Evolutionary conservation across 805 yeast genomes (phyloP), one percentile per base, ranked within the genome.

Genomic region (Spencermartinsiella europaea): DNA sequence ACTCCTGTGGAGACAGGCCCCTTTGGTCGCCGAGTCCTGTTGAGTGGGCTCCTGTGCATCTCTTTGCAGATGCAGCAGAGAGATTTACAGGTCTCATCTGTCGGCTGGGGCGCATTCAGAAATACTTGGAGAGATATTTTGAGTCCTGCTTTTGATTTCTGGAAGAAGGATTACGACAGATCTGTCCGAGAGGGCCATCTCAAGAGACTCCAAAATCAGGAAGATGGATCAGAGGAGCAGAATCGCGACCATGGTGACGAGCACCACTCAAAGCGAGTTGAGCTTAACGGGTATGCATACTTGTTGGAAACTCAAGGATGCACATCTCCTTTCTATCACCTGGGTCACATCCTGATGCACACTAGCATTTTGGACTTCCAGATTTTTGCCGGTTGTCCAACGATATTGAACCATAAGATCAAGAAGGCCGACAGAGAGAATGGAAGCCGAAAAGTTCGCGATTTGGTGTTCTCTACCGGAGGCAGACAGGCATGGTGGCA

Each of bases 301-400:
- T 15, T 40, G 15, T 38, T 44, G 20, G 44, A 45, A 22, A 35
- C 44, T 17, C 49, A 45, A 1, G 71, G 80, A 40, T 82, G 86
- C 62, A 79, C 78, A 50, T 74, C 79, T 48, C 81, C 87, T 0
- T 76, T 81, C 44, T 83, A 79, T 62, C 90, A 86, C 59, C 71
- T 84, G 67, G 79, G 86, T 0, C 90, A 84, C 58, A 77, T 85
- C 14, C 76, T 80, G 38, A 75, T 86, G 60, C 77, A 85, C 43
- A 74, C 83, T 22, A 81, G 85, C 46, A 87, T 85, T 52, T 81
- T 84, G 62, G 95, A 87, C 62, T 78, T 85, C 47, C 84, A 84
- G 45, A 81, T 85, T 3, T 82, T 72, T 62, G 82, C 90, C 2
- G 96, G 96, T 0, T 85, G 88, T 5, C 93, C 93, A 1, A 78